phyloP scores from a whole-genome alignment of 2,329 filamentous ascomycete species.

The Neonectria ditissima region DNA sequence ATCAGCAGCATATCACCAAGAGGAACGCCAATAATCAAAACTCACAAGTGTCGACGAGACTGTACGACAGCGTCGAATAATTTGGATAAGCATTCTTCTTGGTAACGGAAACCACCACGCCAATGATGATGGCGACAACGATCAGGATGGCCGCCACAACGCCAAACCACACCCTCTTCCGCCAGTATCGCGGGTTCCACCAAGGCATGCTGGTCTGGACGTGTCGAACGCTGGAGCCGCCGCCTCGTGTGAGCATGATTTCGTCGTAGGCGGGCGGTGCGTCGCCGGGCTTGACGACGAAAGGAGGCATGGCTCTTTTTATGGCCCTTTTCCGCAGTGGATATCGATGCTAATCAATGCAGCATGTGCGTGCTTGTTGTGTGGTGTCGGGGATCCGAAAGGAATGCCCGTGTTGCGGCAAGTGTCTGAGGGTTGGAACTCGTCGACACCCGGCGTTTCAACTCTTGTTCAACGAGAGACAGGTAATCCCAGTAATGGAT shows the following conservation, averaged over 20 bases:
- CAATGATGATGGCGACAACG: slow-evolving; percentile 61
- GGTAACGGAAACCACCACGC: slow-evolving; percentile 56
- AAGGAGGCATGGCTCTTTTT: slow-evolving; percentile 28
- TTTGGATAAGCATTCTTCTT: slow-evolving; percentile 60
- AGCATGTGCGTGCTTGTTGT: background rate
- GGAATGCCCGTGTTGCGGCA: background rate
- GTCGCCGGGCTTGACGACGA: slow-evolving; percentile 40
- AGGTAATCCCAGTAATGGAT: background rate
- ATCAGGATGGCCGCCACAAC: slow-evolving; percentile 55
- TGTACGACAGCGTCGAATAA: slow-evolving; percentile 61
- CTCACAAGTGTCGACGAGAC: slow-evolving; percentile 62
- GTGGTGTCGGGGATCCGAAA: background rate
- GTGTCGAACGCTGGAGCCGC: slow-evolving; percentile 34
- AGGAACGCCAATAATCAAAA: slow-evolving; percentile 5
- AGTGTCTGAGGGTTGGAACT: background rate
- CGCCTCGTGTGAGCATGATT: slow-evolving; percentile 37
- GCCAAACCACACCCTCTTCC: slow-evolving; percentile 62
- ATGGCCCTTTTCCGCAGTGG: background rate
- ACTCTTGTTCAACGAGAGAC: background rate
- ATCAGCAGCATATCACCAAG: background rate
- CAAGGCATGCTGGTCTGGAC: slow-evolving; percentile 47
- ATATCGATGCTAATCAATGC: background rate
- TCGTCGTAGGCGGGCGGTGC: slow-evolving; percentile 46
- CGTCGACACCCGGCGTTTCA: background rate
- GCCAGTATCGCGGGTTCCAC: slow-evolving; percentile 66